Evolutionary conservation across 2,329 filamentous ascomycete species (phyloP).

Genomic region (Cyphellophora europaea): DNA sequence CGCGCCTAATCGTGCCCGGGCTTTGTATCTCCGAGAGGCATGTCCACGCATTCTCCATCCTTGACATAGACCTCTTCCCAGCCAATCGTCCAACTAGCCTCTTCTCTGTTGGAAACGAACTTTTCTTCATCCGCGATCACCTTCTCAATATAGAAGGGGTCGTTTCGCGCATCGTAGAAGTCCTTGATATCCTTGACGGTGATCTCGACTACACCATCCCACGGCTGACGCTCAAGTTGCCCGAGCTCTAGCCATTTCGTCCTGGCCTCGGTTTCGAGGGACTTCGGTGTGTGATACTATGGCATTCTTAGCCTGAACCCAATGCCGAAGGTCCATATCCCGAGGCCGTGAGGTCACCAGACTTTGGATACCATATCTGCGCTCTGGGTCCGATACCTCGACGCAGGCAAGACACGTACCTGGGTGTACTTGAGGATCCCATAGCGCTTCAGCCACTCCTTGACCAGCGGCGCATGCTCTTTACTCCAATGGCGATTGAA

Average conservation of each 20-base stretch:
- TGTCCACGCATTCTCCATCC: too few relatives aligned
- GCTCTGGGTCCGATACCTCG: too few relatives aligned
- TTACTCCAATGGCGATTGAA: slow-evolving; percentile 2
- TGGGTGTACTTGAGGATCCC: slow-evolving; percentile 5
- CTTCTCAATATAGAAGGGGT: not conserved
- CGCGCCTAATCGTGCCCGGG: too few relatives aligned
- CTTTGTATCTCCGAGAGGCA: too few relatives aligned
- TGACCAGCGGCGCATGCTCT: slow-evolving; percentile 1
- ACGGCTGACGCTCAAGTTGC: not conserved
- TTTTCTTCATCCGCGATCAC: slow-evolving; percentile 2
- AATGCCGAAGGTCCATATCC: too few relatives aligned
- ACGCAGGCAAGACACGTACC: slow-evolving; percentile 1
- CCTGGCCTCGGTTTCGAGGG: not conserved
- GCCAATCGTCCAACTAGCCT: too few relatives aligned
- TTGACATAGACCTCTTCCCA: too few relatives aligned
- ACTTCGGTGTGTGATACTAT: slow-evolving; percentile 2
- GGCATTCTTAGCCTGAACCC: too few relatives aligned
- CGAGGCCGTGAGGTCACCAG: too few relatives aligned
- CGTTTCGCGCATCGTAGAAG: slow-evolving; percentile 2
- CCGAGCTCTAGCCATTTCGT: slow-evolving; percentile 2
- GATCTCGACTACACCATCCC: slow-evolving; percentile 5
- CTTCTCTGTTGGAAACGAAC: too few relatives aligned
- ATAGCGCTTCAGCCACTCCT: slow-evolving; percentile 2
- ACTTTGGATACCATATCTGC: too few relatives aligned
- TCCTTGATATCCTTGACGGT: slow-evolving; percentile 2